phyloP scores from a whole-genome alignment of 495 filamentous ascomycete genomes.

The Astrothelium macrocarpum region DNA sequence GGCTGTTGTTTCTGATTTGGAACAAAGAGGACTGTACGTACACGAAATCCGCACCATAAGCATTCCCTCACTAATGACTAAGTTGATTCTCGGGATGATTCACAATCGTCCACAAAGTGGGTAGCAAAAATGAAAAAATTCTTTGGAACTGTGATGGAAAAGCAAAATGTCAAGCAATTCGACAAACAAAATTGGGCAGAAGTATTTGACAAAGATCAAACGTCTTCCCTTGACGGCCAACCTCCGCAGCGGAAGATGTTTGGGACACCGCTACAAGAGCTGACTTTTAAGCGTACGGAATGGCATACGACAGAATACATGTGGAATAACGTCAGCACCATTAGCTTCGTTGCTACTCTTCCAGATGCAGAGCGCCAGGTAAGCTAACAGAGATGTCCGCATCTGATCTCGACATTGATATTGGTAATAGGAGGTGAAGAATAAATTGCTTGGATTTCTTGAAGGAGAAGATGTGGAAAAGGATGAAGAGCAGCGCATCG shows the following conservation, averaged over 20 bases:
- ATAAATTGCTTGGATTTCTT: slow-evolving; percentile 9
- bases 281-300: not conserved
- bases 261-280: not conserved
- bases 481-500: slow-evolving; percentile 14
- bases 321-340: slow-evolving; percentile 43
- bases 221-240: not conserved
- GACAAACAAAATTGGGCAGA: not conserved
- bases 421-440: slow-evolving; percentile 5
- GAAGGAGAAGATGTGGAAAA: slow-evolving; percentile 14
- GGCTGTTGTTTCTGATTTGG: slow-evolving; percentile 50
- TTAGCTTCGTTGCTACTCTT: slow-evolving; percentile 48
- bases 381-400: slow-evolving; percentile 15
- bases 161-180: not conserved
- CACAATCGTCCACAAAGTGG: not conserved
- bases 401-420: not conserved
- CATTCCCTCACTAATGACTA: not conserved
- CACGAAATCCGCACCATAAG: slow-evolving; percentile 42
- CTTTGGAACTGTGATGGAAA: not conserved
- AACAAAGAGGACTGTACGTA: slow-evolving; percentile 54
- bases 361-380: slow-evolving; percentile 37
- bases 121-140: not conserved
- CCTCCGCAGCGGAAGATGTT: not conserved
- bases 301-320: slow-evolving; percentile 33
- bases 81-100: not conserved
- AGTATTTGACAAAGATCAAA: not conserved